These are phyloP conservation scores for Lablab purpureus DNA, from an alignment of 306 rosid species.

Conservation along the genomic window DNA sequence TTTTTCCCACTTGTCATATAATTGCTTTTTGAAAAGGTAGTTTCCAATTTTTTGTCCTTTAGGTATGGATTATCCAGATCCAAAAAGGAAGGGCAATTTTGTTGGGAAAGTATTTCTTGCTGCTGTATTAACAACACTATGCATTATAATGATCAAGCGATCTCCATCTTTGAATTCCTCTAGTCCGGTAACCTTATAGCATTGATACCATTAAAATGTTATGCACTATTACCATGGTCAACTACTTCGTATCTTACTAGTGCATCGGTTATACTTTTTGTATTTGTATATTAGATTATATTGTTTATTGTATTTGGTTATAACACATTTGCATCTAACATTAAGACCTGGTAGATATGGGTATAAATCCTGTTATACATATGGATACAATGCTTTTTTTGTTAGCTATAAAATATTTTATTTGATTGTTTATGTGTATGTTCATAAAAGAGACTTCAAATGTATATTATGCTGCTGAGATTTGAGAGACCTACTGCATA, in stretches of 20 bases:
- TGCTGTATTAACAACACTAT: conserved; percentile 75
- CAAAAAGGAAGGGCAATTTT: conserved; percentile 78
- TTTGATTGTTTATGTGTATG: neutral
- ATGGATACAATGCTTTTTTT: conserved; percentile 1
- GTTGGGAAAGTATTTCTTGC: conserved; percentile 89
- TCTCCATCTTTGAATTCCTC: conserved; percentile 75
- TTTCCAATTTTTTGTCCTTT: conserved; percentile 34
- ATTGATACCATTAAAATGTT: conserved; percentile 6
- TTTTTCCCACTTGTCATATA: neutral
- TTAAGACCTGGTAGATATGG: neutral
- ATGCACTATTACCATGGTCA: neutral
- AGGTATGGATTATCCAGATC: conserved; percentile 88
- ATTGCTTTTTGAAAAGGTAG: conserved; percentile 24
- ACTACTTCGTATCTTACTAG: neutral
- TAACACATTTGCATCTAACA: conserved; percentile 9
- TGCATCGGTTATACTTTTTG: neutral
- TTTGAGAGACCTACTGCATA: conserved; percentile 4
- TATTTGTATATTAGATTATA: conserved; percentile 1
- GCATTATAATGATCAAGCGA: conserved; percentile 82
- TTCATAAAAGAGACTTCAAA: neutral
- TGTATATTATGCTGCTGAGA: neutral
- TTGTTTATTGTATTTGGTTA: conserved; percentile 25
- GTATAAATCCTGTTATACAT: conserved; percentile 7
- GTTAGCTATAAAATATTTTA: neutral
- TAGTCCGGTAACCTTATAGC: conserved; percentile 65